These are phyloP conservation scores for Fomitopsis schrenkii DNA, from an alignment of 1,284 basidiomycete species.

Conservation along the genomic window DNA sequence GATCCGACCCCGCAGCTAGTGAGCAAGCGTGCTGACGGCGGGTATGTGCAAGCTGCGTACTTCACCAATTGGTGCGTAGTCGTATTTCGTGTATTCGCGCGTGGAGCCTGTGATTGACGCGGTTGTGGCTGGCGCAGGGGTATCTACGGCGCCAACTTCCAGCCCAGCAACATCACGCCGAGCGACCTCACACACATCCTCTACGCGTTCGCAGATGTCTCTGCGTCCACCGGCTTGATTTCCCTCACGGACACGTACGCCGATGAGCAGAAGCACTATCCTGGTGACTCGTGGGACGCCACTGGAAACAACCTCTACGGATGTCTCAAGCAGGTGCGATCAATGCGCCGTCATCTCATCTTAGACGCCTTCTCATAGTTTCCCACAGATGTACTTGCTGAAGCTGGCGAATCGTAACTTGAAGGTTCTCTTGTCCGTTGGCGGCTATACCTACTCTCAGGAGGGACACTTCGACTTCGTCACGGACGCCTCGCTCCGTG, in stretches of 20 bases:
- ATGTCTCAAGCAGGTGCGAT: slow-evolving; percentile 77
- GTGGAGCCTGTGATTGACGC: not conserved
- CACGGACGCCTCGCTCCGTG: slow-evolving; percentile 48
- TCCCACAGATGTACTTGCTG: slow-evolving; percentile 46
- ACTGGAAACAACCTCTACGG: slow-evolving; percentile 79
- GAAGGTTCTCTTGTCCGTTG: slow-evolving; percentile 76
- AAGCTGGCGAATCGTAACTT: slow-evolving; percentile 70
- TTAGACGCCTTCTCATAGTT: not conserved
- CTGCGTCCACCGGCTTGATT: slow-evolving; percentile 62
- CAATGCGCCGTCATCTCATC: not conserved
- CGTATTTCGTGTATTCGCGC: not conserved
- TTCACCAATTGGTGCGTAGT: slow-evolving; percentile 58
- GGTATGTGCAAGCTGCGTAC: slow-evolving; percentile 53
- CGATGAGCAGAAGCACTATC: slow-evolving; percentile 76
- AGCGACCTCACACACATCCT: slow-evolving; percentile 71
- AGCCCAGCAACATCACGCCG: slow-evolving; percentile 56
- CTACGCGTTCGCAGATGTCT: slow-evolving; percentile 84
- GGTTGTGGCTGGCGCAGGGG: slow-evolving; percentile 44
- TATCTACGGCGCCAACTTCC: slow-evolving; percentile 80
- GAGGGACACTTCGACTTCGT: slow-evolving; percentile 63
- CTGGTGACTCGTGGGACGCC: slow-evolving; percentile 58
- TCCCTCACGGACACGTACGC: slow-evolving; percentile 78
- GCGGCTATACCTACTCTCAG: slow-evolving; percentile 74
- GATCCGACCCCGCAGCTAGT: slow-evolving; percentile 38
- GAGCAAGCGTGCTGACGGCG: slow-evolving; percentile 43